Evolutionary conservation across 257 asterid species (phyloP).

Genomic region (Buddleja alternifolia): DNA sequence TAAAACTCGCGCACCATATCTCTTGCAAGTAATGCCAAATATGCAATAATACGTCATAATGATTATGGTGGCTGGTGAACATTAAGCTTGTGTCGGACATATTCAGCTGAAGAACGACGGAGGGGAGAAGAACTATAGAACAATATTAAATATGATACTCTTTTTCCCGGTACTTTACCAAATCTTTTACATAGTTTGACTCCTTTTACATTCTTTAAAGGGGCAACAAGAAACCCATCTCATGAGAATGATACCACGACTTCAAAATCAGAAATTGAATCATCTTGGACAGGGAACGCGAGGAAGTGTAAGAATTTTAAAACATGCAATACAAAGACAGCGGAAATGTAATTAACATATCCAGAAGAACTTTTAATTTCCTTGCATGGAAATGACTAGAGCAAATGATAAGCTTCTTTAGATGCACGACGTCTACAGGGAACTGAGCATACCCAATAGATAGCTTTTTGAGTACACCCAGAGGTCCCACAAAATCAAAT

Average conservation of each 20-base stretch:
- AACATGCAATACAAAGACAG: neutral
- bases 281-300: slow-evolving; percentile 12
- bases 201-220: slow-evolving; percentile 15
- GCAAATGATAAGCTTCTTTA: neutral
- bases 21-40: slow-evolving; percentile 19
- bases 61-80: neutral
- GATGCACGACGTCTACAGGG: neutral
- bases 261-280: slow-evolving; percentile 19
- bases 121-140: neutral
- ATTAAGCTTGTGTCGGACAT: slow-evolving; percentile 6
- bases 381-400: slow-evolving; percentile 13
- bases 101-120: slow-evolving; percentile 6
- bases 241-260: slow-evolving; percentile 4
- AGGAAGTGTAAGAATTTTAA: neutral
- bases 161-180: slow-evolving; percentile 18
- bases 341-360: slow-evolving; percentile 5
- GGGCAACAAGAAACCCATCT: neutral
- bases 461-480: neutral
- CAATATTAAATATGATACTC: slow-evolving; percentile 17
- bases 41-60: slow-evolving; percentile 6
- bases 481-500: slow-evolving; percentile 24
- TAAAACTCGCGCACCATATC: slow-evolving; percentile 6
- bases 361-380: neutral
- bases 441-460: neutral
- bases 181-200: slow-evolving; percentile 11